A percentile compares a stretch with the other conserved stretches of the same genome.
Evolutionary conservation across 1,139 yeast genomes (phyloP).

Genomic region (Suhomyces atakaporum): DNA sequence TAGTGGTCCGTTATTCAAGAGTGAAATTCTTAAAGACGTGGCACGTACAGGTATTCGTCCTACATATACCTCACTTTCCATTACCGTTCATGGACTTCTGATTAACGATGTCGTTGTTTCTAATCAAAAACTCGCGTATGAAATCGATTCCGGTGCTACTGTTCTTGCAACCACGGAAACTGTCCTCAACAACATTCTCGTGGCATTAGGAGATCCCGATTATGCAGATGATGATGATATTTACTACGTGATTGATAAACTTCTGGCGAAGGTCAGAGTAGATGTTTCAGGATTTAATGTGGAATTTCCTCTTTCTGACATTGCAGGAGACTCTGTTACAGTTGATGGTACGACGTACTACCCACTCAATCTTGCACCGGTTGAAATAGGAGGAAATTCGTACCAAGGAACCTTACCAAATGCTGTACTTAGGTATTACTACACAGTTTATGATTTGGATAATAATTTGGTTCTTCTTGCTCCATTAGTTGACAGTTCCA

Average conservation of each 20-base stretch:
- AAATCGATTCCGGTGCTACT: slow-evolving; percentile 25
- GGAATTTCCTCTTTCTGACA: slow-evolving; percentile 20
- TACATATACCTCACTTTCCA: slow-evolving; percentile 17
- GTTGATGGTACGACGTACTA: slow-evolving; percentile 18
- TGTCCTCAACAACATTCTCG: slow-evolving; percentile 20
- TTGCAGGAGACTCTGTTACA: slow-evolving; percentile 16
- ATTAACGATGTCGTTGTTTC: slow-evolving; percentile 18
- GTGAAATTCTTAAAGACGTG: slow-evolving; percentile 20
- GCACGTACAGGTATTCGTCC: slow-evolving; percentile 12
- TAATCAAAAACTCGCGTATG: slow-evolving; percentile 19
- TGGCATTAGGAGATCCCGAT: slow-evolving; percentile 14
- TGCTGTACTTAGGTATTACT: slow-evolving; percentile 20
- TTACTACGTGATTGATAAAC: background rate
- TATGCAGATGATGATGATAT: background rate
- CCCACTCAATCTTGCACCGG: slow-evolving; percentile 15
- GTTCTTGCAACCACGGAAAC: slow-evolving; percentile 22
- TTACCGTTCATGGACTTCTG: slow-evolving; percentile 21
- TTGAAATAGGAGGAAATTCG: slow-evolving; percentile 17
- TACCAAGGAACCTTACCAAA: slow-evolving; percentile 25
- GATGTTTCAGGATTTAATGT: slow-evolving; percentile 24
- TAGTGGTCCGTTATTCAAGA: slow-evolving; percentile 19
- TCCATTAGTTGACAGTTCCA: background rate
- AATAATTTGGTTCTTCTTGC: slow-evolving; percentile 21
- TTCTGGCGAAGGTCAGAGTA: slow-evolving; percentile 13
- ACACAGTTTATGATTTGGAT: slow-evolving; percentile 25